Base-by-base conservation (phyloP, 805 yeast genomes). In the Cyberlindnera mrakii region DNA sequence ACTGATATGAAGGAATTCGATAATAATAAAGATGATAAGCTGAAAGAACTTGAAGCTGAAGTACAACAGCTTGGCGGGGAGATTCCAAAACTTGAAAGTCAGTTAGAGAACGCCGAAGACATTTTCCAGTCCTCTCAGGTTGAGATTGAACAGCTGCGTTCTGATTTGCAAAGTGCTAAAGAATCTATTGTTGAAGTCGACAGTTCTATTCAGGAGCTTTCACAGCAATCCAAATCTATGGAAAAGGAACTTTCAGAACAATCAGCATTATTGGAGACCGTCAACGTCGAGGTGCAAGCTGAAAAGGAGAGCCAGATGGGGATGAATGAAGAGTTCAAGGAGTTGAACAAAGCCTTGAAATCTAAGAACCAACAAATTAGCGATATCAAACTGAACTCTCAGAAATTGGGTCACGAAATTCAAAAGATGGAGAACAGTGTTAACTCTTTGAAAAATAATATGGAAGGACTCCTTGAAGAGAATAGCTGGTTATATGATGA, bases 1-100 rank as follows among this genome's bases (percentile, higher is more conserved):
- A 74, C 67, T 15, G 98, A 93, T 59, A 85, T 89, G 67, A 70
- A 73, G 41, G 98, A 93, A 54, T 91, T 89, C 59, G 78, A 75
- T 46, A 67, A 67, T 35, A 84, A 95, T 59, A 90, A 89, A 52
- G 87, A 90, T 1, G 75, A 82, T 1, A 95, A 91, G 60, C 68
- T 95, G 46, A 77, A 77, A 39, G 78, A 84, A 53, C 65, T 85
- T 34, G 73, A 77, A 49, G 47, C 54, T 5, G 88, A 84, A 47
- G 70, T 83, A 19, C 54, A 58, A 10, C 49, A 55, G 7, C 59
- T 83, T 5, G 55, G 66, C 0, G 48, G 55, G 6, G 63, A 71
- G 37, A 54, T 74, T 0, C 55, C 51, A 3, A 39, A 53, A 3
- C 51, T 66, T 17, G 79, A 77, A 40, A 51, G 52, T 1, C 60